Evolutionary conservation across 2,329 filamentous ascomycete species (phyloP).

Genomic region (Monilinia laxa): DNA sequence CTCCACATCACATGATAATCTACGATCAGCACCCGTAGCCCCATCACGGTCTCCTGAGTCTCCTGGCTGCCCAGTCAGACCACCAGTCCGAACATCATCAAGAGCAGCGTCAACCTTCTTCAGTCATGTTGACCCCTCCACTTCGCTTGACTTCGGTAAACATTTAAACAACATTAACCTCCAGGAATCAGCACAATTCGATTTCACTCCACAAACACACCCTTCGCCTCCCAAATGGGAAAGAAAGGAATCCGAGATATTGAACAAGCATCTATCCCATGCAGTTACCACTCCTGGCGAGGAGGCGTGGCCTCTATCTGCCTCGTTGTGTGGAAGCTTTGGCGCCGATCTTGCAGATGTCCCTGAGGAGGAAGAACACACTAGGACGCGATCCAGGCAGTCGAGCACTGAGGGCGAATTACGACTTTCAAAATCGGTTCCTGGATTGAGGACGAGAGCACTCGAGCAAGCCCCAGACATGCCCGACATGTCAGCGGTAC

Average conservation of each 20-base stretch:
- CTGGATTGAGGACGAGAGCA: conserved; percentile 42
- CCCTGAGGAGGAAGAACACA: conserved; percentile 56
- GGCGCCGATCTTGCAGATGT: conserved; percentile 53
- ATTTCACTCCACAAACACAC: conserved; percentile 28
- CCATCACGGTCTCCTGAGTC: conserved; percentile 50
- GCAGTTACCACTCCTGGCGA: conserved; percentile 48
- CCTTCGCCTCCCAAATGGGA: conserved; percentile 34
- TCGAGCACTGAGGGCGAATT: conserved; percentile 35
- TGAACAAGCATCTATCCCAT: conserved; percentile 39
- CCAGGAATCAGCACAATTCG: conserved; percentile 48
- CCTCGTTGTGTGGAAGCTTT: conserved; percentile 31
- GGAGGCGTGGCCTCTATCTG: conserved; percentile 47
- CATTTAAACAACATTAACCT: conserved; percentile 45
- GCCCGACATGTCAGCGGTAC: conserved; percentile 16
- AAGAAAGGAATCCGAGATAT: conserved; percentile 35
- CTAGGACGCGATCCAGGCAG: conserved; percentile 32
- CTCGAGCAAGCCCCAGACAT: conserved; percentile 21
- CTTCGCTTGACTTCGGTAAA: conserved; percentile 48
- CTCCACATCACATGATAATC: conserved; percentile 41
- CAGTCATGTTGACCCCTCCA: conserved; percentile 54
- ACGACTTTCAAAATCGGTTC: conserved; percentile 37
- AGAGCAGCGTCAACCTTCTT: conserved; percentile 52
- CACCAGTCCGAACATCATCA: conserved; percentile 57
- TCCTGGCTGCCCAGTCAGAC: conserved; percentile 45
- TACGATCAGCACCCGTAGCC: conserved; percentile 46